Percentiles rank a stretch among this genome's conserved stretches.
These are phyloP conservation scores for Alternaria sp. DNA, from an alignment of 2,329 filamentous ascomycete species.

Conservation along the genomic window DNA sequence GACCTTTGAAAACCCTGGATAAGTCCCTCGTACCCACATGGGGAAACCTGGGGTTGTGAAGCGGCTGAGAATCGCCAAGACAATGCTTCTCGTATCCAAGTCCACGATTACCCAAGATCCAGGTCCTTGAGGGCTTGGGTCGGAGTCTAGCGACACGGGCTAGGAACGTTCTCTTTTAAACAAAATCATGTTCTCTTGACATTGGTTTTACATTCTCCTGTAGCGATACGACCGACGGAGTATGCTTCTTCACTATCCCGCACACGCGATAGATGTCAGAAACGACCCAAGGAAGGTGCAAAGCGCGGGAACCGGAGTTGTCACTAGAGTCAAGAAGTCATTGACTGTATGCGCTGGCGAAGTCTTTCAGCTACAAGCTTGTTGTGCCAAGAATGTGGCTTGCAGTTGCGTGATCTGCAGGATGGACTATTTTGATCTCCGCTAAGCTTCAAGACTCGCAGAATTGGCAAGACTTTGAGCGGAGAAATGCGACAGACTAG, in stretches of 20 bases:
- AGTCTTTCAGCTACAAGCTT: conserved; percentile 4
- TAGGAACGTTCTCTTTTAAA: neutral
- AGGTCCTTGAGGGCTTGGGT: conserved; percentile 1
- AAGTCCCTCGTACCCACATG: conserved; percentile 1
- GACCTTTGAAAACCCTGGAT: conserved; percentile 11
- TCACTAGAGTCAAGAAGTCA: neutral
- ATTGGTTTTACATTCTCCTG: neutral
- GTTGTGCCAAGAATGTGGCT: neutral
- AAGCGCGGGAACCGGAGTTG: neutral
- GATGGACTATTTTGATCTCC: conserved; percentile 1
- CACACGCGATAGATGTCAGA: neutral
- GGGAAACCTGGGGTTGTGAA: conserved; percentile 8
- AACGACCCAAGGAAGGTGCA: neutral
- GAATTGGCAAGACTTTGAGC: conserved; percentile 5
- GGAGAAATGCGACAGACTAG: neutral
- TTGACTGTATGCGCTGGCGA: neutral
- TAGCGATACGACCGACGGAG: neutral
- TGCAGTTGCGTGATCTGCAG: conserved; percentile 5
- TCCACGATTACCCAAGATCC: conserved; percentile 2
- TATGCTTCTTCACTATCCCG: neutral
- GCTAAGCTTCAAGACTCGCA: conserved; percentile 10
- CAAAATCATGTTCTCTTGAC: neutral
- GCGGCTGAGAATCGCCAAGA: conserved; percentile 19
- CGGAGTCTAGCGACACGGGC: neutral
- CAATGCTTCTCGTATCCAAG: conserved; percentile 3